phyloP scores from a whole-genome alignment of 2,329 filamentous ascomycete species.

The Chaetomium globosum region DNA sequence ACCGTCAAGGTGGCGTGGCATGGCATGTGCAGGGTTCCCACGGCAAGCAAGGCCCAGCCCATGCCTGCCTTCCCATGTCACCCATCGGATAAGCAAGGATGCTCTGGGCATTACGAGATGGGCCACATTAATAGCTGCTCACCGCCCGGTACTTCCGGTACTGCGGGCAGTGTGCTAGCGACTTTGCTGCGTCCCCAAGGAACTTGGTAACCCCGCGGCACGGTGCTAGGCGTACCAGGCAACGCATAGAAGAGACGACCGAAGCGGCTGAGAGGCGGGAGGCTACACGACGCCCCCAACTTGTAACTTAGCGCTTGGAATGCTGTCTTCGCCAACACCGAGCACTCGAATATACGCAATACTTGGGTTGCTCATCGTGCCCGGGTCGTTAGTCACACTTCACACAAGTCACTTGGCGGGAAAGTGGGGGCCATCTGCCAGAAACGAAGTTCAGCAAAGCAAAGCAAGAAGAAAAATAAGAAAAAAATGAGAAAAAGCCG shows the following conservation, averaged over 20 bases:
- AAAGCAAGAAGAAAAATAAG: conserved; percentile 38
- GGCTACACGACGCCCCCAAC: not conserved
- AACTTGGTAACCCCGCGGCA: conserved; percentile 7
- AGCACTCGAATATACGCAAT: not conserved
- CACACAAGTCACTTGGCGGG: conserved; percentile 1
- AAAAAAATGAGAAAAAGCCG: not conserved
- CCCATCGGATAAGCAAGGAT: conserved; percentile 20
- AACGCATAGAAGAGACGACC: not conserved
- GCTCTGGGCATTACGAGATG: conserved; percentile 15
- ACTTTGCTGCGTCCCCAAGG: not conserved
- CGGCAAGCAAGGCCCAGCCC: conserved; percentile 25
- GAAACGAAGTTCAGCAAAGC: conserved; percentile 9
- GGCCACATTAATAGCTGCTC: conserved; percentile 14
- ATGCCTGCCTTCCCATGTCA: conserved; percentile 11
- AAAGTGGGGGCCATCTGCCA: conserved; percentile 13
- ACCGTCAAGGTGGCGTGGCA: conserved; percentile 25
- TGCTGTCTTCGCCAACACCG: conserved; percentile 1
- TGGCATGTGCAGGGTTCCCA: conserved; percentile 17
- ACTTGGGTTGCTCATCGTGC: not conserved
- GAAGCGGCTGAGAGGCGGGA: conserved; percentile 5
- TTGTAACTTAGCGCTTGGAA: not conserved
- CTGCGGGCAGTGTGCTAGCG: not conserved
- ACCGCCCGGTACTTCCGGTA: conserved; percentile 20
- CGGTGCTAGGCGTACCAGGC: not conserved
- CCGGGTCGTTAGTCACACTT: not conserved